Evolutionary conservation across 805 yeast species (phyloP), one percentile per base, ranked within the genome.

Genomic region (Tetrapisispora iriomotensis): DNA sequence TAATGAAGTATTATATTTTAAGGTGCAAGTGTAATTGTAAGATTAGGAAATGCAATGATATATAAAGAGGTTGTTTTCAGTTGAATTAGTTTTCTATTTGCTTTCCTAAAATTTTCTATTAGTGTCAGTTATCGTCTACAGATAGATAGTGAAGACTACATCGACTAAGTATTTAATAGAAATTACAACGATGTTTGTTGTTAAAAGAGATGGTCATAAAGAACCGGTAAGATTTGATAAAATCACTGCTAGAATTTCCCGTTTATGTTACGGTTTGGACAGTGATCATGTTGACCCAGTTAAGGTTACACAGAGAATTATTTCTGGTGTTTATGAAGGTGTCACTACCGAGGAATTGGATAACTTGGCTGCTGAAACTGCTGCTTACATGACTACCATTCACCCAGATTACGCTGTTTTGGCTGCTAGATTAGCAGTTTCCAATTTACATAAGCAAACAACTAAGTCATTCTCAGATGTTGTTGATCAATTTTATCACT

Each of bases 371-470:
- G 96, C 97, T 32, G 98, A 92, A 65, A 87, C 96, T 27, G 94
- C 96, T 42, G 97, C 97, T 31, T 83, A 82, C 58, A 85, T 92
- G 96, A 87, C 96, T 43, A 90, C 97, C 10, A 75, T 84, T 46
- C 97, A 90, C 62, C 97, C 97, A n/a, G 97, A 92, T 66, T 88
- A 90, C 54, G 96, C 96, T 21, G 77, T 79, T 31, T 71, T 87
- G 52, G 96, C 96, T 39, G 96, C 97, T 26, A 79, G 98, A 67
- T 82, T 90, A 45, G 96, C 97, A 17, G 80, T 92, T 40, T 84
- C 96, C 30, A 86, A 86, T 62, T 71, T 92, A 58, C 96, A 90
- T 69, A 88, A 88, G 66, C 95, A 87, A 66, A 88, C 96, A 38
- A 82, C 86, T 44, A 82, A 83, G 63, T 82, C 72, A 55, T 90